These are phyloP conservation scores for Coccomyxa subellipsoidea DNA, from an alignment of 163 green algal species.

Conservation along the genomic window DNA sequence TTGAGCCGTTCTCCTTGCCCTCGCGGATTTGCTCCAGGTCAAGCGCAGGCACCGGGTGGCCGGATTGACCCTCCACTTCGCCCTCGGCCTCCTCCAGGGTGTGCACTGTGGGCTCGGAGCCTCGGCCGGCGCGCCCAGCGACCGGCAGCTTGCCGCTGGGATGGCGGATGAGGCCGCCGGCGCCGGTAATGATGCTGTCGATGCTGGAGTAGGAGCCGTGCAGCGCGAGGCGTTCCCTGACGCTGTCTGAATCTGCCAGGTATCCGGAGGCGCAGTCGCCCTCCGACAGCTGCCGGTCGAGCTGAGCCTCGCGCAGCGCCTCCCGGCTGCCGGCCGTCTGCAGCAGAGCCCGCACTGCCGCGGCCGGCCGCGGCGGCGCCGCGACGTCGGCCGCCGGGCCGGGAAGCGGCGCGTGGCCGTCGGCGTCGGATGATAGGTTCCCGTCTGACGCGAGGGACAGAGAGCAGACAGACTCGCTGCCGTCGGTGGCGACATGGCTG, in stretches of 20 bases:
- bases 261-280: not conserved
- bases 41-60: not conserved
- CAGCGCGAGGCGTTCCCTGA: not conserved
- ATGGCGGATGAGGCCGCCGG: not conserved
- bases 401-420: not conserved
- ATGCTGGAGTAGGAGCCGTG: not conserved
- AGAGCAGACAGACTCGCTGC: conserved; percentile 3
- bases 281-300: not conserved
- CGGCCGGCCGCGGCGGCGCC: too few species aligned
- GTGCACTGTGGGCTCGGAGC: not conserved
- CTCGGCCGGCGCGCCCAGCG: not conserved
- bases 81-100: not conserved
- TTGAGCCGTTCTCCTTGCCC: not conserved
- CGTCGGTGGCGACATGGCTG: conserved; percentile 20
- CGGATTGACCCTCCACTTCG: not conserved
- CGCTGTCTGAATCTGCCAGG: not conserved
- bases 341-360: not conserved
- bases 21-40: not conserved
- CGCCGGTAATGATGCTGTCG: not conserved
- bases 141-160: not conserved
- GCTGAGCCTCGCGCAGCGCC: not conserved
- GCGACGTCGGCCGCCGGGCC: too few species aligned
- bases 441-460: not conserved
- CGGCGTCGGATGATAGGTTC: not conserved
- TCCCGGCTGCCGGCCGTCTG: not conserved